Conservation (phyloP, 805 yeast species). For the Ogataea nitratoaversa region DNA sequence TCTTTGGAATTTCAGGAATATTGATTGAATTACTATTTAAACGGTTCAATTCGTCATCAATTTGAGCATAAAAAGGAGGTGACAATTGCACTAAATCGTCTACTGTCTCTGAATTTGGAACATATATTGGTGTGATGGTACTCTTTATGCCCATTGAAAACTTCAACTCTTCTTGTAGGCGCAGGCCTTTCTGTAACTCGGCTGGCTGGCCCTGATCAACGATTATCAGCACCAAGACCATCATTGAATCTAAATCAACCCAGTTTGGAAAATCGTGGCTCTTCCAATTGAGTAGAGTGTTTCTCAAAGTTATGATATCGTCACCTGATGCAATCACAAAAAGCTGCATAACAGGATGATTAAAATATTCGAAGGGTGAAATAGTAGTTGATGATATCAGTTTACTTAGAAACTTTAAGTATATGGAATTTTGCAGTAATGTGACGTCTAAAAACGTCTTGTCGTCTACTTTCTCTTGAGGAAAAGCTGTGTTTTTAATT, state of each 20-base stretch:
- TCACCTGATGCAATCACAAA: constrained; percentile 59
- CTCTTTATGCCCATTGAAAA: constrained; percentile 18
- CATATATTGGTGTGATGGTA: constrained; percentile 15
- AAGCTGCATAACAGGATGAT: constrained; percentile 79
- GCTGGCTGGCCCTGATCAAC: constrained; percentile 43
- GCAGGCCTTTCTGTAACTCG: constrained; percentile 37
- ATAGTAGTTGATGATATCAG: constrained; percentile 55
- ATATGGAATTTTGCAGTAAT: constrained; percentile 42
- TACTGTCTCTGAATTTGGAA: constrained; percentile 2
- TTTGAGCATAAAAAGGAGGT: constrained; percentile 33
- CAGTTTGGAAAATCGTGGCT: constrained; percentile 49
- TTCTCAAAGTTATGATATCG: constrained; percentile 51
- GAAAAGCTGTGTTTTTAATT: constrained; percentile 4
- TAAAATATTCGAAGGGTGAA: constrained; percentile 78
- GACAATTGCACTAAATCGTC: constrained; percentile 11
- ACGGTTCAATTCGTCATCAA: constrained; percentile 43
- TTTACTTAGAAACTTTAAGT: constrained; percentile 53
- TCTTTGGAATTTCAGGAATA: constrained; percentile 13
- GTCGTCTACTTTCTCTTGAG: not conserved
- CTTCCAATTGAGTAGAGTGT: constrained; percentile 50
- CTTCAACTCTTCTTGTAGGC: constrained; percentile 30
- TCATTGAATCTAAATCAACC: constrained; percentile 59
- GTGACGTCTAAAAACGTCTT: constrained; percentile 11
- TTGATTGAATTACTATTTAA: not conserved
- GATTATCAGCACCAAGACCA: constrained; percentile 48